Conservation (phyloP, 2,329 filamentous ascomycete species). For the Ceratocystis harringtonii region DNA sequence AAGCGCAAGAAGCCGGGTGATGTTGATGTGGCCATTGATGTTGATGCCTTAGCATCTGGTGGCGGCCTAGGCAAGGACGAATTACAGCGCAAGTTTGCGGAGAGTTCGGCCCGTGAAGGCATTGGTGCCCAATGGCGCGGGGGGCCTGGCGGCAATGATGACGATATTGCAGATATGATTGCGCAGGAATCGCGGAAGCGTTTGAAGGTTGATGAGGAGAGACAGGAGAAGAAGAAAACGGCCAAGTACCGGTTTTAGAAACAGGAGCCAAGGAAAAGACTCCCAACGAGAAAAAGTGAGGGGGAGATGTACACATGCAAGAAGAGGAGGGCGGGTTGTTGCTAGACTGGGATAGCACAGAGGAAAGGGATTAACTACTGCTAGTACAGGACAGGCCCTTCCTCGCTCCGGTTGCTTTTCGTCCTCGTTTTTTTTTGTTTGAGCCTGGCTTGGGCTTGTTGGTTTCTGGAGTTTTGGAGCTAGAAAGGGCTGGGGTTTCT, state of each 20-base stretch:
- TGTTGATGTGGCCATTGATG: slow-evolving; percentile 80
- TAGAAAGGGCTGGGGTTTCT: slow-evolving; percentile 1
- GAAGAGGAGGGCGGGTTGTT: not conserved
- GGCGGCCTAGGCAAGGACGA: slow-evolving; percentile 75
- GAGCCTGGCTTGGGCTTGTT: not conserved
- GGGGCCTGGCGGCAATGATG: slow-evolving; percentile 42
- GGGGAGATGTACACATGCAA: not conserved
- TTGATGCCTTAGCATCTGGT: slow-evolving; percentile 58
- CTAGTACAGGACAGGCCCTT: not conserved
- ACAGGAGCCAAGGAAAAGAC: not conserved
- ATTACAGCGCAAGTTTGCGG: slow-evolving; percentile 65
- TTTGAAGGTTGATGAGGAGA: slow-evolving; percentile 74
- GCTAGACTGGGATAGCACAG: too few species aligned
- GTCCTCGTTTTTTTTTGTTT: not conserved
- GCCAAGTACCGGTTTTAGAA: slow-evolving; percentile 35
- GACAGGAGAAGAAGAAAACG: slow-evolving; percentile 48
- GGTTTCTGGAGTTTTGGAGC: slow-evolving; percentile 10
- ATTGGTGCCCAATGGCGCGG: slow-evolving; percentile 46
- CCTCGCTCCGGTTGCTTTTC: not conserved
- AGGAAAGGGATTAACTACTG: too few species aligned
- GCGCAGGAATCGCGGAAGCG: slow-evolving; percentile 82
- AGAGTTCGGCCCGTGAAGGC: slow-evolving; percentile 49
- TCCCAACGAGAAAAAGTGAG: not conserved
- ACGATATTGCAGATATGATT: slow-evolving; percentile 92
- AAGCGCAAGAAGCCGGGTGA: slow-evolving; percentile 96